phyloP scores from a whole-genome alignment of 768 basidiomycete genomes.

The Steccherinum ochraceum region DNA sequence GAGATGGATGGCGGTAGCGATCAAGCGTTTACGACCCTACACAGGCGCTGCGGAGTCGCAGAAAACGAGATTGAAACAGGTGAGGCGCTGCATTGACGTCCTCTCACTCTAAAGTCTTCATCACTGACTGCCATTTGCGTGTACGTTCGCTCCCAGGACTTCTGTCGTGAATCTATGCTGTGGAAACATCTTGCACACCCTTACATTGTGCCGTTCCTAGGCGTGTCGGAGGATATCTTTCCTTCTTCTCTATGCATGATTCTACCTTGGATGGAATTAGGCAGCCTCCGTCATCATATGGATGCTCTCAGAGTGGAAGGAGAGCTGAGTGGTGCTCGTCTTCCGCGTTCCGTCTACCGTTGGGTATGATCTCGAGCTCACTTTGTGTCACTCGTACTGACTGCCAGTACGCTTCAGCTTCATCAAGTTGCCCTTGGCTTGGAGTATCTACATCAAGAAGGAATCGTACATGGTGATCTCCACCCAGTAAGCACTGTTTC shows the following conservation, averaged over 20 bases:
- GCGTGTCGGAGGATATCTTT: background rate
- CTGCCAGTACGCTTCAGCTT: background rate
- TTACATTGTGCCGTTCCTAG: conserved; percentile 1
- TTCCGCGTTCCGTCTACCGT: background rate
- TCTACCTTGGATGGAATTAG: conserved; percentile 6
- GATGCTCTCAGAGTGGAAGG: background rate
- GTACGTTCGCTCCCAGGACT: too few relatives aligned
- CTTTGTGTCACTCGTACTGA: background rate
- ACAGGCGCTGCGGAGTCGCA: too few relatives aligned
- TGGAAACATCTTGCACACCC: background rate
- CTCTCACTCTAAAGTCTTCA: too few relatives aligned
- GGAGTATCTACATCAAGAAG: background rate
- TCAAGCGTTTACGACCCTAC: too few relatives aligned
- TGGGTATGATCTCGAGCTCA: background rate
- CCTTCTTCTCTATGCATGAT: background rate
- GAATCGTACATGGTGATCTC: background rate
- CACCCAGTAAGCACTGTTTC: background rate
- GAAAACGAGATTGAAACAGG: too few relatives aligned
- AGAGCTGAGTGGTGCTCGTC: background rate
- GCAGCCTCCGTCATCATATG: background rate
- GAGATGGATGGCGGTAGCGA: too few relatives aligned
- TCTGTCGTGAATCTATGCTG: conserved; percentile 1
- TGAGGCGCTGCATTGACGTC: too few relatives aligned
- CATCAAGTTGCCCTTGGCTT: background rate
- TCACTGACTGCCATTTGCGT: too few relatives aligned